Base-by-base conservation (phyloP, 371 early-diverging fungal species). In the Choanephora cucurbitarum region DNA sequence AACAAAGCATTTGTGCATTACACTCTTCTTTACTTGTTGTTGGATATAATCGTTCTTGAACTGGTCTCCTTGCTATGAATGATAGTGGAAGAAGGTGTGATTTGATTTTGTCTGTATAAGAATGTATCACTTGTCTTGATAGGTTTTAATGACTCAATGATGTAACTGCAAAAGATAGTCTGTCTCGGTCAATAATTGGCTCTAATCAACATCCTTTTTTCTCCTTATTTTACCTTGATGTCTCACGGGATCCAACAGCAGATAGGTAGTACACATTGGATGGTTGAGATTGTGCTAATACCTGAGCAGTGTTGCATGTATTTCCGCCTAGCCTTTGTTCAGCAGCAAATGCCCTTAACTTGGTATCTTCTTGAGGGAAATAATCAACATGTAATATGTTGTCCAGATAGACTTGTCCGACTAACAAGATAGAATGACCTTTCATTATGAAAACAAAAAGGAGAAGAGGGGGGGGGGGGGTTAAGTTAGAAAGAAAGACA, bases 311-410 rank as follows among this genome's bases (percentile, higher is more conserved):
- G 57, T 89, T 89, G 23, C 76, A 79, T n/a, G 77, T 77, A 52
- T 89, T 89, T 17, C 89, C 89, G 33, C 89, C 89, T n/a, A 79
- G 75, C 9, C 89, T 73, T 34, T 75, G 71, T 48, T 84, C 83
- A 57, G 80, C 76, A 15, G 52, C 2, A 9, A 59, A 60, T 42
- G 86, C 86, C 23, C 86, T 65, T 1, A 70, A 55, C 54, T 89
- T 89, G 3, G 72, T 57, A 57, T 87, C 89, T 58, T 89, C 86
- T 19, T 58, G 49, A 1, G 87, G 89, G 56, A 77, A 86, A 11
- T 58, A 48, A 18, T 57, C 49, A 17, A 83, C 76, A 46, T 78
- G 67, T 46, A 83, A 67, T 52, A 83, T 79, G 0, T 73, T 78
- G 43, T 83, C 83, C 3, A 70, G 56, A 42, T 83, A 83, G 1